Base-by-base conservation (phyloP, 208 protist species). In the Leishmania major region DNA sequence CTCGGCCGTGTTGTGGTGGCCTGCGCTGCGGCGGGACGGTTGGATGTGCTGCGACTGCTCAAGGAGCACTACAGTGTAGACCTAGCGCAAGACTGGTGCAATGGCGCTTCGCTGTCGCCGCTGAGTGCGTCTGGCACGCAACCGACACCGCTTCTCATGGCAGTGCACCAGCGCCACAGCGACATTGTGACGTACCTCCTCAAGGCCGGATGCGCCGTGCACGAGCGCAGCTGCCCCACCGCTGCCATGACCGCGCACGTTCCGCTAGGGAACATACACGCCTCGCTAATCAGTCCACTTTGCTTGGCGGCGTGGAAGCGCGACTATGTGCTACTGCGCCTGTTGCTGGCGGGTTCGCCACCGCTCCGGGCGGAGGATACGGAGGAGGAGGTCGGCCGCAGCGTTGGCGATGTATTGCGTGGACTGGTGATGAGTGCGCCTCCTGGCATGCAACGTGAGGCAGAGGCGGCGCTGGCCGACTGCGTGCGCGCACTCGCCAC, bases 271-370 rank as follows among this genome's bases (percentile, higher is more conserved):
- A 74, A 82, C 43, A 79, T 84, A 7, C 85, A 87, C 60, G 77
- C 84, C 25, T 82, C 75, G 47, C 7, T 75, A 22, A 79, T 93
- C n/a, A 91, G 88, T 55, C 91, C 92, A 13, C 85, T 94, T 64
- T 91, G 88, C 77, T 49, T 94, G 28, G 91, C 91, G 35, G 93
- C 93, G 78, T 94, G 90, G 88, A 75, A 83, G 72, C 78, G 82
- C 28, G 85, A 92, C 45, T 87, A 83, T 47, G 83, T 87, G 22
- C 6, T 89, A 40, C 25, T 96, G 49, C 83, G 83, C 43, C 82
- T 86, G 60, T 84, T 94, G 31, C 78, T 96, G 25, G 83, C 88
- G 40, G 80, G 81, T 15, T 84, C 86, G 3, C 85, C 84, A 40
- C 85, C 79, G 40, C 71, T 92, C 40, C 71, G n/a, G 25, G 73